Conservation (phyloP, 495 filamentous ascomycete species). For the Articulospora tetracladia region DNA sequence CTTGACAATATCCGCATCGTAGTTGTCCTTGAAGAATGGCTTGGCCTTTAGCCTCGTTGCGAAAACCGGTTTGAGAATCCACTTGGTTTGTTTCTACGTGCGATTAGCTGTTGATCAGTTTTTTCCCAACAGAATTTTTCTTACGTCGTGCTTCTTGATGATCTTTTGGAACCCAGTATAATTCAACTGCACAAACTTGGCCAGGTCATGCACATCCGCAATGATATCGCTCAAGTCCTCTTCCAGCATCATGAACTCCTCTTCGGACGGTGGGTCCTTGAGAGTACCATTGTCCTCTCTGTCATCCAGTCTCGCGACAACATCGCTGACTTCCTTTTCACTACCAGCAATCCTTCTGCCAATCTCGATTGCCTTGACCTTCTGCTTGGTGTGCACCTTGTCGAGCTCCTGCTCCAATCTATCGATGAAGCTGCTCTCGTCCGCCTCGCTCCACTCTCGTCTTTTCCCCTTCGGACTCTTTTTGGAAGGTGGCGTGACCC, state of each 20-base stretch:
- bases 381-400: constrained; percentile 95
- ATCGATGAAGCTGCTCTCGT: constrained; percentile 84
- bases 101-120: constrained; percentile 25
- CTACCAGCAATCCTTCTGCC: constrained; percentile 79
- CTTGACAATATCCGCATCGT: constrained; percentile 93
- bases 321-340: constrained; percentile 85
- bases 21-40: constrained; percentile 98
- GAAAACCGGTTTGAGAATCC: constrained; percentile 93
- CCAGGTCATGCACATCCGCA: constrained; percentile 96
- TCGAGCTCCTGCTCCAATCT: constrained; percentile 88
- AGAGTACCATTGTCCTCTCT: constrained; percentile 21
- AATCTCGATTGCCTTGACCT: constrained; percentile 92
- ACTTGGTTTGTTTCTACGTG: constrained; percentile 84
- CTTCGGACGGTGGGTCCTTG: constrained; percentile 67
- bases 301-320: constrained; percentile 65
- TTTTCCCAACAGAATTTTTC: constrained; percentile 27
- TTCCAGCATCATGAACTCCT: constrained; percentile 92
- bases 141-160: constrained; percentile 98
- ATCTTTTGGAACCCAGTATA: constrained; percentile 99
- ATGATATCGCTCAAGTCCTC: constrained; percentile 97
- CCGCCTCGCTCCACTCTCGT: constrained; percentile 82
- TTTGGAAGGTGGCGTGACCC: constrained; percentile 41
- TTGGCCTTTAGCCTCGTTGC: constrained; percentile 89
- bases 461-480: constrained; percentile 52
- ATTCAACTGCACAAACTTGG: constrained; percentile 97